These are phyloP conservation scores for Penicillium hordei DNA, from an alignment of 2,329 filamentous ascomycete genomes.

Conservation along the genomic window DNA sequence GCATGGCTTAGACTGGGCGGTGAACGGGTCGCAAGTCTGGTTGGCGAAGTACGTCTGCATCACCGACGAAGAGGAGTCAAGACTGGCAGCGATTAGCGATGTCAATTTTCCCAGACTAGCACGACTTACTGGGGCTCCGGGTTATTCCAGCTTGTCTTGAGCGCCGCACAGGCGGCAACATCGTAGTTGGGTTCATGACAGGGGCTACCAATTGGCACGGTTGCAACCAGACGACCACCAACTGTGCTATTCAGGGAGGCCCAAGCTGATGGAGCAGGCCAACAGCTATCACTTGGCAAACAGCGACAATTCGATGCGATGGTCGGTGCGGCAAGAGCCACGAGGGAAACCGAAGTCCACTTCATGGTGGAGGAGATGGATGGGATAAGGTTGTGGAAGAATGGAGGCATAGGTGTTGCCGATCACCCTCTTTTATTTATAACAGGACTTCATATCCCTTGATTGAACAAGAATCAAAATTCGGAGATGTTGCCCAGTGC, in stretches of 20 bases:
- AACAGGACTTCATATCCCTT: background rate
- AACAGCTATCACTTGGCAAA: conserved; percentile 40
- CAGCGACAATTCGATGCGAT: conserved; percentile 23
- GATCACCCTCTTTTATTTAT: conserved; percentile 10
- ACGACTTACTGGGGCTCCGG: conserved; percentile 30
- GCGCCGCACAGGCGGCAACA: conserved; percentile 18
- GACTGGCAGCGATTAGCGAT: conserved; percentile 10
- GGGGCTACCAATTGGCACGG: conserved; percentile 40
- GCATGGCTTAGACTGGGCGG: conserved; percentile 24
- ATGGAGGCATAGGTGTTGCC: conserved; percentile 7
- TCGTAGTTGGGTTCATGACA: conserved; percentile 36
- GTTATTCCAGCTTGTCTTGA: conserved; percentile 28
- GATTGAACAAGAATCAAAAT: background rate
- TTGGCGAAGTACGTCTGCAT: conserved; percentile 37
- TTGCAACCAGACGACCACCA: conserved; percentile 39
- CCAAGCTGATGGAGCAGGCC: conserved; percentile 38
- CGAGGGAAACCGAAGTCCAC: conserved; percentile 19
- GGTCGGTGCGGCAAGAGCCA: conserved; percentile 17
- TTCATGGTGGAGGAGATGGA: conserved; percentile 25
- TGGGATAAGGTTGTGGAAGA: background rate
- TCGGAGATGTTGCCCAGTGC: conserved; percentile 29
- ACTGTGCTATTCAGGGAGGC: conserved; percentile 38
- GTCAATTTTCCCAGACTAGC: background rate
- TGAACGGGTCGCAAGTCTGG: conserved; percentile 35
- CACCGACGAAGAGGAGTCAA: conserved; percentile 32